phyloP scores from a whole-genome alignment of 2,329 filamentous ascomycete genomes.

The Ophiostoma angusticollis region DNA sequence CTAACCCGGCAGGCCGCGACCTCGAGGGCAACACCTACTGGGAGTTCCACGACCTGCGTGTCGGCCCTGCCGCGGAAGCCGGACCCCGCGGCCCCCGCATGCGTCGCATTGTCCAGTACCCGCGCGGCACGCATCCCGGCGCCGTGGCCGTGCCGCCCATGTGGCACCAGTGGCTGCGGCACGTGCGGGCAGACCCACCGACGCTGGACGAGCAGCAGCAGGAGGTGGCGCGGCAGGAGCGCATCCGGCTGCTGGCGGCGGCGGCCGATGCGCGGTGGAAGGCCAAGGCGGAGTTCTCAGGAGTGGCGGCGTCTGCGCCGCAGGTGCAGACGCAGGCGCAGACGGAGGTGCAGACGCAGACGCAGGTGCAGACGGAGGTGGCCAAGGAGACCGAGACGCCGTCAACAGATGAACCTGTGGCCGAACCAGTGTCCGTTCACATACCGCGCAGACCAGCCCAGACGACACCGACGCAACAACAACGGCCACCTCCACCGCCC shows the following conservation, averaged over 20 bases:
- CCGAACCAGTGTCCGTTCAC: conserved; percentile 1
- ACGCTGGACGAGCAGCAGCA: conserved; percentile 41
- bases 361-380: conserved; percentile 5
- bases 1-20: conserved; percentile 39
- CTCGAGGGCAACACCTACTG: conserved; percentile 56
- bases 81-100: conserved; percentile 25
- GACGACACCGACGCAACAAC: conserved; percentile 1
- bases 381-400: too few relatives aligned
- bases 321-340: conserved; percentile 12
- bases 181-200: conserved; percentile 42
- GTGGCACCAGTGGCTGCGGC: conserved; percentile 59
- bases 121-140: conserved; percentile 38
- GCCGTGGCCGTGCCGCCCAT: conserved; percentile 45
- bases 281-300: too few relatives aligned
- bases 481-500: background rate
- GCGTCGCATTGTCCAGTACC: conserved; percentile 51
- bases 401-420: too few relatives aligned
- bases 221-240: conserved; percentile 39
- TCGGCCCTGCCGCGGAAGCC: conserved; percentile 16
- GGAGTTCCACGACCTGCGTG: conserved; percentile 46
- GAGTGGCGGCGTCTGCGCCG: conserved; percentile 41
- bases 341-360: conserved; percentile 3
- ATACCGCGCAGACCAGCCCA: background rate
- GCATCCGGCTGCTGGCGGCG: conserved; percentile 43
- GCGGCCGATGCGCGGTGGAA: conserved; percentile 53